Percentiles rank a stretch among this genome's conserved stretches.
phyloP scores from a whole-genome alignment of 352 stramenopile genomes.

The Pythium oligandrum region DNA sequence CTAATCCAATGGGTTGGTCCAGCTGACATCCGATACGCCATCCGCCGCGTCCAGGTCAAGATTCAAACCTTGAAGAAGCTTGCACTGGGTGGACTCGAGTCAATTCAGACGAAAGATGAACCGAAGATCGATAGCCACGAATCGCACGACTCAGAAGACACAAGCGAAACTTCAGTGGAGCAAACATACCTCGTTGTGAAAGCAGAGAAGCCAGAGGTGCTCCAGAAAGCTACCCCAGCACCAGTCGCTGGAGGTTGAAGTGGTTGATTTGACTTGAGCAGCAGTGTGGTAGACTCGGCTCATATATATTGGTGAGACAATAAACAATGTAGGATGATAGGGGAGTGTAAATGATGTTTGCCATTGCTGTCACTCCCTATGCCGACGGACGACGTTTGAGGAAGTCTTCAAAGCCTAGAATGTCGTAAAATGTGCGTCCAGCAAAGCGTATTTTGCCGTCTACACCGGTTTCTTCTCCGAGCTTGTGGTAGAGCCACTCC shows the following conservation, averaged over 20 bases:
- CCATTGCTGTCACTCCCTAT: not conserved
- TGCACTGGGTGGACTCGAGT: not conserved
- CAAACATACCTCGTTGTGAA: too few relatives aligned
- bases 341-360: conserved; percentile 9
- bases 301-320: too few relatives aligned
- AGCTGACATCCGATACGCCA: conserved; percentile 57
- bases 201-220: too few relatives aligned
- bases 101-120: too few relatives aligned
- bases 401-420: conserved; percentile 57
- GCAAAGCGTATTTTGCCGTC: conserved; percentile 14
- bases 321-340: not conserved
- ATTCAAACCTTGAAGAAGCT: conserved; percentile 24
- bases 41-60: conserved; percentile 66
- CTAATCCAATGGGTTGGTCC: conserved; percentile 67
- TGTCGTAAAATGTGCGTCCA: conserved; percentile 67
- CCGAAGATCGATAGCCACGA: too few relatives aligned
- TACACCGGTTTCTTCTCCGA: conserved; percentile 26
- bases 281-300: too few relatives aligned
- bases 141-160: too few relatives aligned
- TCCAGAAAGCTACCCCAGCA: too few relatives aligned
- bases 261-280: too few relatives aligned
- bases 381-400: conserved; percentile 18
- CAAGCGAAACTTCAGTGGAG: too few relatives aligned
- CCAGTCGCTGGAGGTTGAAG: too few relatives aligned
- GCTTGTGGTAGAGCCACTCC: conserved; percentile 52